Evolutionary conservation across 768 basidiomycete genomes (phyloP).

Genomic region (Tubosaeta sp.): DNA sequence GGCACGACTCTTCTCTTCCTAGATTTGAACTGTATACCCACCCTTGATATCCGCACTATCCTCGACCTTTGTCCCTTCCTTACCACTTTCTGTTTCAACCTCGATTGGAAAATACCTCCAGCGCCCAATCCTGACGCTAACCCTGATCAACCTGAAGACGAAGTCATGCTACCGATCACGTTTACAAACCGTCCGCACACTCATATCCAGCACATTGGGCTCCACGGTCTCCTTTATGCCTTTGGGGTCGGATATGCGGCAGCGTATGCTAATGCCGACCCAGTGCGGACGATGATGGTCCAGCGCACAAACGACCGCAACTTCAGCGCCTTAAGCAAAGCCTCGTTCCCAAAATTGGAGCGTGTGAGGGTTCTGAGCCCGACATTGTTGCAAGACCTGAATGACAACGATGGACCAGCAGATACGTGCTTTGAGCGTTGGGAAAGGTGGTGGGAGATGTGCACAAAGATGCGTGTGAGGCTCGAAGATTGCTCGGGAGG

Average conservation of each 20-base stretch:
- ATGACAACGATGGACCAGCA: conserved; percentile 48
- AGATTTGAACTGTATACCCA: conserved; percentile 57
- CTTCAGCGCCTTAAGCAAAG: conserved; percentile 45
- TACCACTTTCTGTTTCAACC: conserved; percentile 64
- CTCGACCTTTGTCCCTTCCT: conserved; percentile 64
- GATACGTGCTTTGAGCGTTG: conserved; percentile 47
- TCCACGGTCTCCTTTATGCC: conserved; percentile 65
- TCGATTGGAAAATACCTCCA: conserved; percentile 59
- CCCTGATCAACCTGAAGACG: conserved; percentile 20
- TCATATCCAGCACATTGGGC: conserved; percentile 57
- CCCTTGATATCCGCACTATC: conserved; percentile 53
- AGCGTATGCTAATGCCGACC: conserved; percentile 37
- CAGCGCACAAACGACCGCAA: conserved; percentile 64
- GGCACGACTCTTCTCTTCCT: conserved; percentile 58
- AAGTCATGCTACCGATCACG: conserved; percentile 31
- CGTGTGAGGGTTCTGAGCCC: conserved; percentile 57
- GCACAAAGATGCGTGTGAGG: conserved; percentile 44
- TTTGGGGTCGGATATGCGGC: conserved; percentile 61
- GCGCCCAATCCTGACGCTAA: conserved; percentile 10
- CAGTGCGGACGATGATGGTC: conserved; percentile 41
- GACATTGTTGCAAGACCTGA: conserved; percentile 52
- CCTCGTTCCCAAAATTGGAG: conserved; percentile 58
- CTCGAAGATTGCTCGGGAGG: conserved; percentile 77
- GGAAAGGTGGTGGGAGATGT: conserved; percentile 66
- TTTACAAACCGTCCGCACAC: conserved; percentile 52